Percentiles rank a stretch among this genome's conserved stretches.
phyloP scores from a whole-genome alignment of 257 asterid genomes.

The Solanum dulcamara region DNA sequence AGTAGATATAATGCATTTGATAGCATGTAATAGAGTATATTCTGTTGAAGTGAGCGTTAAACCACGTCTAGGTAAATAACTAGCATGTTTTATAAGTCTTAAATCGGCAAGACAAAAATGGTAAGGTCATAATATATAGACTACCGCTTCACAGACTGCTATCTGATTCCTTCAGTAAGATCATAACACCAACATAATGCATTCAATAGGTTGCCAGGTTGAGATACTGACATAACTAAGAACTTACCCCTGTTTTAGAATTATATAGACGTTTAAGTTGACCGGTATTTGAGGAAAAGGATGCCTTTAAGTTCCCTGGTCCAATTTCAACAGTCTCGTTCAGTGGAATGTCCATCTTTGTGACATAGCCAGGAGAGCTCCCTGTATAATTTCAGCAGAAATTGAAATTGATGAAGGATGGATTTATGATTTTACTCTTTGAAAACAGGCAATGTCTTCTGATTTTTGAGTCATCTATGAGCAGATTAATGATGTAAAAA shows the following conservation, averaged over 20 bases:
- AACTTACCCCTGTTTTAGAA: slow-evolving; percentile 56
- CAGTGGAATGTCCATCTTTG: slow-evolving; percentile 14
- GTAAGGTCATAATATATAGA: background rate
- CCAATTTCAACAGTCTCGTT: slow-evolving; percentile 53
- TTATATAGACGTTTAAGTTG: slow-evolving; percentile 64
- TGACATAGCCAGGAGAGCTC: slow-evolving; percentile 9
- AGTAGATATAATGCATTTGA: background rate
- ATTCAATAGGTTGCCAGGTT: background rate
- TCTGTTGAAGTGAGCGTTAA: background rate
- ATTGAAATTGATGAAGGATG: background rate
- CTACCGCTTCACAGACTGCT: background rate
- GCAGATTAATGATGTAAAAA: background rate
- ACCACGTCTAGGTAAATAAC: background rate
- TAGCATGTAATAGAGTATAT: background rate
- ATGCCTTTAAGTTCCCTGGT: slow-evolving; percentile 58
- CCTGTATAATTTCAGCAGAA: slow-evolving; percentile 26
- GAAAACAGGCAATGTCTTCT: background rate
- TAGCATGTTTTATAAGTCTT: background rate
- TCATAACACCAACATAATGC: background rate
- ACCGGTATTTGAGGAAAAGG: slow-evolving; percentile 66
- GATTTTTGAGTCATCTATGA: background rate
- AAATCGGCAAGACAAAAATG: background rate
- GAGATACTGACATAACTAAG: background rate
- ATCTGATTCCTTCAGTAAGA: background rate
- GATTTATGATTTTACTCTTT: background rate